Evolutionary conservation across 768 basidiomycete genomes (phyloP), one percentile per base, ranked within the genome.

Genomic region (Tubosaeta sp.): DNA sequence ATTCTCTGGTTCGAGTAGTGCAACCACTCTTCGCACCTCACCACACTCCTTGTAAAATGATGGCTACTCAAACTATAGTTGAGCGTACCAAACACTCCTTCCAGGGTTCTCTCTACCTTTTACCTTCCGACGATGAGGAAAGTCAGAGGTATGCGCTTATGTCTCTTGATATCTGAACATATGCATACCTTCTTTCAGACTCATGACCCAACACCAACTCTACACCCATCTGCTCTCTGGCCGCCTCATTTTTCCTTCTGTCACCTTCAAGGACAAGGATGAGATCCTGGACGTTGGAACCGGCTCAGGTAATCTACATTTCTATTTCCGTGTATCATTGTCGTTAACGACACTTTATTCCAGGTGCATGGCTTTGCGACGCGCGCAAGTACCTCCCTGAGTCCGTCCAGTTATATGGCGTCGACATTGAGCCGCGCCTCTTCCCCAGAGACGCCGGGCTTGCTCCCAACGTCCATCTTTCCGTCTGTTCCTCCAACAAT

Each of bases 91-190:
- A 63, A 14, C 60, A 65, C 36, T 65, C 63, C 1, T 49, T 57
- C 27, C 19, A 49, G 9, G 63, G 63, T 24, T 42, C 56, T 21
- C 45, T 56, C 0, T 67, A 67, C 36, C 40, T 66, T 16, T 52
- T 65, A 3, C 66, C 64, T 18, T 60, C 57, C 5, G 63, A 66
- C 4, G 63, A 66, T 13, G 52, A 60, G 40, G 65, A 67, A 39
- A 55, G 60, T 14, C 40, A 59, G 38, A 66, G 60, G 62, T 64
- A 41, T 19, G 25, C 4, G 13, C 19, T 19, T 1, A 19, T 18
- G 3, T 4, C 13, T 21, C 29, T 18, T 6, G 10, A 32, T 18
- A n/a, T 10, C 9, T 10, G 10, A 25, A 29, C 10, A 9, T n/a
- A 0, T 4, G 1, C 51, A 60, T 42, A 51, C 14, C 27, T 41